A percentile compares a stretch with the other conserved stretches of the same genome.
These are phyloP conservation scores for Penicillium waksmanii DNA, from an alignment of 495 filamentous ascomycete species.

Conservation along the genomic window DNA sequence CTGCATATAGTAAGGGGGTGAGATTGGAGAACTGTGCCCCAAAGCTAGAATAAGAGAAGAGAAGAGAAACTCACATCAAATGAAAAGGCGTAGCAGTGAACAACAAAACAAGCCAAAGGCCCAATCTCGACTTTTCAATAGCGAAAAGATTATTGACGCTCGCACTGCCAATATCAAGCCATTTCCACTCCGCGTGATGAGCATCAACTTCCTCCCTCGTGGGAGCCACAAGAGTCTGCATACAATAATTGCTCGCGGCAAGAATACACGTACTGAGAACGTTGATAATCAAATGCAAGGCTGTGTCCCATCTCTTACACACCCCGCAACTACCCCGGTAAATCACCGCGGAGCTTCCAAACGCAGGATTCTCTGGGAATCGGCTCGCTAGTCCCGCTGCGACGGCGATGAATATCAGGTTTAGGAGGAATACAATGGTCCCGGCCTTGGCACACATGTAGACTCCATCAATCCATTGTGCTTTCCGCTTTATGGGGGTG, in stretches of 20 bases:
- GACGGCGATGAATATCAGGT: neutral
- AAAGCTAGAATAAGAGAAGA: too few relatives aligned
- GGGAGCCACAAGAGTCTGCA: slow-evolving; percentile 41
- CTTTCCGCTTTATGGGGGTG: neutral
- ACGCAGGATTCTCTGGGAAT: neutral
- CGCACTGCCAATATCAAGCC: slow-evolving; percentile 30
- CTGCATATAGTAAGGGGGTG: neutral
- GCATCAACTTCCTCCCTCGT: slow-evolving; percentile 29
- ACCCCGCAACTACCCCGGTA: slow-evolving; percentile 8
- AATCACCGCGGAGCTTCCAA: neutral
- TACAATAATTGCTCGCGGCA: slow-evolving; percentile 40
- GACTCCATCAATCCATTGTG: neutral
- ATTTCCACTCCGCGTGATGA: slow-evolving; percentile 19
- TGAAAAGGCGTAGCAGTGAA: slow-evolving; percentile 27
- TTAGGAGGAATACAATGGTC: neutral
- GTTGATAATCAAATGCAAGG: slow-evolving; percentile 37
- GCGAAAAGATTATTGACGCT: slow-evolving; percentile 22
- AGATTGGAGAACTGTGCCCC: too few relatives aligned
- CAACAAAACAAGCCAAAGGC: slow-evolving; percentile 18
- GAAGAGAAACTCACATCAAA: slow-evolving; percentile 26
- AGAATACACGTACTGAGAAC: slow-evolving; percentile 35
- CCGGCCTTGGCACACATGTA: slow-evolving; percentile 1
- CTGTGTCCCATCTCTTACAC: slow-evolving; percentile 14
- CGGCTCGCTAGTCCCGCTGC: slow-evolving; percentile 1
- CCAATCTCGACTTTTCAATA: slow-evolving; percentile 9